Percentiles rank a stretch among this genome's conserved stretches.
Evolutionary conservation across 1,284 basidiomycete genomes (phyloP).

Genomic region (Malassezia cuniculi): DNA sequence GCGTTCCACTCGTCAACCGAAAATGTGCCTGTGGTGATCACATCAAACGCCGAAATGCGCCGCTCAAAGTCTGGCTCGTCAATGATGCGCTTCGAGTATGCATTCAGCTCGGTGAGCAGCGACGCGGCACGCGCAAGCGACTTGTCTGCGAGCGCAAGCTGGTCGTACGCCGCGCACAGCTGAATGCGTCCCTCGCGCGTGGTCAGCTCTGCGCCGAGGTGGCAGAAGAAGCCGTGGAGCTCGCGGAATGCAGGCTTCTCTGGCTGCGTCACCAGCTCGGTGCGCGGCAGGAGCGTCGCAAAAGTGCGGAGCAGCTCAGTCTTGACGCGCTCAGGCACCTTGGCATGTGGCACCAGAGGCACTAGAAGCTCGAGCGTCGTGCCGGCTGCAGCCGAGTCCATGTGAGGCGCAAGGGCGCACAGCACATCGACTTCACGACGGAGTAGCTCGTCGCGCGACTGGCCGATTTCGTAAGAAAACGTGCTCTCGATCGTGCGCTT

Average conservation of each 20-base stretch:
- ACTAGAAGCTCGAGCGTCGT: constrained; percentile 63
- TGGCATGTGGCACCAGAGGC: constrained; percentile 66
- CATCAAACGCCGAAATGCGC: constrained; percentile 64
- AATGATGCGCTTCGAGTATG: constrained; percentile 66
- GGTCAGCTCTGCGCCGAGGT: constrained; percentile 31
- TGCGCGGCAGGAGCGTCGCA: constrained; percentile 59
- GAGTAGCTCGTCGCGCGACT: constrained; percentile 57
- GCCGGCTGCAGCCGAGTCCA: constrained; percentile 68
- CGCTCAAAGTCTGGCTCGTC: constrained; percentile 90
- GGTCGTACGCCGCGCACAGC: constrained; percentile 27
- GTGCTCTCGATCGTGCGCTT: constrained; percentile 10
- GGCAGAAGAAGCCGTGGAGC: constrained; percentile 29
- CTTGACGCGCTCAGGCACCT: constrained; percentile 77
- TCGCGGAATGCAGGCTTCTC: constrained; percentile 19
- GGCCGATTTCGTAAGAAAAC: constrained; percentile 54
- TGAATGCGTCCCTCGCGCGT: constrained; percentile 18
- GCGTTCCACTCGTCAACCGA: constrained; percentile 60
- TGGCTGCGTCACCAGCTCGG: constrained; percentile 52
- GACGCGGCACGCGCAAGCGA: constrained; percentile 18
- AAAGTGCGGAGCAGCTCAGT: constrained; percentile 69
- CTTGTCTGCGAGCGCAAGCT: constrained; percentile 28
- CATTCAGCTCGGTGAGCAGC: constrained; percentile 54
- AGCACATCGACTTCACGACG: constrained; percentile 73
- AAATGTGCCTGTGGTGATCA: constrained; percentile 56
- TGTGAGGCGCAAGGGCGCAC: constrained; percentile 64